Conservation (phyloP, 192 early-diverging fungal genomes). For the Coemansia sp. region DNA sequence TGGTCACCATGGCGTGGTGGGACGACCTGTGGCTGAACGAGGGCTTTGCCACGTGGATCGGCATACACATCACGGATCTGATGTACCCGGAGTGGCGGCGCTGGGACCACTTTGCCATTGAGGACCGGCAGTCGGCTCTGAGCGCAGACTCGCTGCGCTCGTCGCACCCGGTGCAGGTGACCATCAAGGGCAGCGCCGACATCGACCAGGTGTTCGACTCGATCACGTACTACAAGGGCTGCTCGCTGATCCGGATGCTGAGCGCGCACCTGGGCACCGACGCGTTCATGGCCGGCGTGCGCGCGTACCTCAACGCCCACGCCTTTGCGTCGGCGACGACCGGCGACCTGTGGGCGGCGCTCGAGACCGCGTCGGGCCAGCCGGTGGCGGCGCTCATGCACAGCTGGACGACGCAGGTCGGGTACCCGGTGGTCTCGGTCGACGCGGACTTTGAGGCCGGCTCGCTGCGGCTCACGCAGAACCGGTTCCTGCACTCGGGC, state of each 20-base stretch:
- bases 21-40: conserved; percentile 85
- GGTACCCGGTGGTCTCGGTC: conserved; percentile 71
- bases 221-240: conserved; percentile 84
- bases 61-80: conserved; percentile 67
- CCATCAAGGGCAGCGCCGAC: conserved; percentile 68
- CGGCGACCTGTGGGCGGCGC: conserved; percentile 74
- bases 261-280: conserved; percentile 60
- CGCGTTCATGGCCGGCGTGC: conserved; percentile 56
- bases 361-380: conserved; percentile 62
- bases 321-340: conserved; percentile 74
- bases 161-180: conserved; percentile 84
- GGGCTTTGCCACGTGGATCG: conserved; percentile 87
- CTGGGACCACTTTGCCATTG: conserved; percentile 73
- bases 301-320: conserved; percentile 68
- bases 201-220: conserved; percentile 88
- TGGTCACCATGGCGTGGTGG: conserved; percentile 79
- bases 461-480: conserved; percentile 58
- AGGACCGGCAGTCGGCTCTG: conserved; percentile 67
- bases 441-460: conserved; percentile 58
- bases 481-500: conserved; percentile 70
- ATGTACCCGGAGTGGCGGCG: conserved; percentile 80
- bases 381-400: conserved; percentile 73
- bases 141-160: conserved; percentile 75
- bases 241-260: conserved; percentile 83
- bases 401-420: conserved; percentile 70